Conservation (phyloP, 2,329 filamentous ascomycete genomes). For the Lasiodiplodia sp. region DNA sequence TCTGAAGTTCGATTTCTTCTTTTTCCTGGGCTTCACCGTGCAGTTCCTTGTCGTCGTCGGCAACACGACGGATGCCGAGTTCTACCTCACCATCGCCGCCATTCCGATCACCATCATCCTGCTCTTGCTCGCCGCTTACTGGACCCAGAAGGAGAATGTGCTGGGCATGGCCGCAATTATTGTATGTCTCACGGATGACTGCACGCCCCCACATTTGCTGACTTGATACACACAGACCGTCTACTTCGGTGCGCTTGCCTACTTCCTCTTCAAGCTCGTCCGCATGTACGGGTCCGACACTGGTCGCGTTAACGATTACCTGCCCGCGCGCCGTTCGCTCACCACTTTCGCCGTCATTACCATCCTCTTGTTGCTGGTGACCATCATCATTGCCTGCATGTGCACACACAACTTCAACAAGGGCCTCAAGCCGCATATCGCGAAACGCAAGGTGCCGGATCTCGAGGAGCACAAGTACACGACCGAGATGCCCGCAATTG, state of each 20-base stretch:
- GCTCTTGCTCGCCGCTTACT: slow-evolving; percentile 82
- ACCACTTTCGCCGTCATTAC: slow-evolving; percentile 95
- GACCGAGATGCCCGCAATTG: slow-evolving; percentile 58
- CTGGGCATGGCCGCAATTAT: slow-evolving; percentile 80
- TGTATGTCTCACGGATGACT: slow-evolving; percentile 48
- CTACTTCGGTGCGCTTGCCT: slow-evolving; percentile 87
- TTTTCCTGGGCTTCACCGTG: slow-evolving; percentile 98
- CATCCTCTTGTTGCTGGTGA: slow-evolving; percentile 84
- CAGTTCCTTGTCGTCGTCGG: slow-evolving; percentile 94
- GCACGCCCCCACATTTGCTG: not conserved
- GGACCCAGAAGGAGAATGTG: slow-evolving; percentile 83
- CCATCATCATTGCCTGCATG: slow-evolving; percentile 83
- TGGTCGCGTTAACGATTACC: slow-evolving; percentile 64
- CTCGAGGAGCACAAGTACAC: slow-evolving; percentile 59
- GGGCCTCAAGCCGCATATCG: slow-evolving; percentile 86
- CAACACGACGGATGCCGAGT: slow-evolving; percentile 73
- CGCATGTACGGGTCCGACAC: slow-evolving; percentile 81
- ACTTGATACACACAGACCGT: slow-evolving; percentile 60
- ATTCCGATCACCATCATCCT: slow-evolving; percentile 92
- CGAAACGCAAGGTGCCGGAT: slow-evolving; percentile 60
- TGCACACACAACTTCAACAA: slow-evolving; percentile 92
- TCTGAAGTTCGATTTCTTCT: slow-evolving; percentile 99
- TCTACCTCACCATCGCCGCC: slow-evolving; percentile 84
- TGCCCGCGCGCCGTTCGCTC: slow-evolving; percentile 81
- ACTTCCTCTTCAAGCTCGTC: slow-evolving; percentile 98